phyloP scores from a whole-genome alignment of 75 land plant species.

The Picea sitchensis region DNA sequence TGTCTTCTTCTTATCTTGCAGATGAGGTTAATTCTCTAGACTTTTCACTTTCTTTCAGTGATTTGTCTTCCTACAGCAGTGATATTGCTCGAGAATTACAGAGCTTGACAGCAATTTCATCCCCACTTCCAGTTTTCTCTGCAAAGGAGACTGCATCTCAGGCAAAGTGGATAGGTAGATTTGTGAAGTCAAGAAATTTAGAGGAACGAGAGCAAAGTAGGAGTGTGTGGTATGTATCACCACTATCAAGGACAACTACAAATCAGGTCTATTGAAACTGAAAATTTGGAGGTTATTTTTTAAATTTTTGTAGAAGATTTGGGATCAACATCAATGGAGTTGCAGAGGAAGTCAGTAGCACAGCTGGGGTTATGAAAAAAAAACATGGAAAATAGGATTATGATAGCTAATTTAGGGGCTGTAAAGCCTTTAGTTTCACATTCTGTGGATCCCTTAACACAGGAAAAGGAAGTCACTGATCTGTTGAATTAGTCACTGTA shows the following conservation, averaged over 20 bases:
- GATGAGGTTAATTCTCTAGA: slow-evolving; percentile 6
- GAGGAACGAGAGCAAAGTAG: not conserved
- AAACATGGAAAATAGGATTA: slow-evolving; percentile 51
- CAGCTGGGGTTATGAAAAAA: slow-evolving; percentile 57
- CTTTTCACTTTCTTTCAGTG: slow-evolving; percentile 12
- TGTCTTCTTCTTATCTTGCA: not conserved
- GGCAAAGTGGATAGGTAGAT: slow-evolving; percentile 8
- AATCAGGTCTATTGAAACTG: not conserved
- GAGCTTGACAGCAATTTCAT: not conserved
- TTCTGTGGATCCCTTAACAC: slow-evolving; percentile 47
- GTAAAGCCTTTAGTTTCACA: slow-evolving; percentile 48
- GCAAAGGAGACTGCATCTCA: not conserved
- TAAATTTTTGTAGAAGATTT: slow-evolving; percentile 21
- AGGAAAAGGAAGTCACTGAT: slow-evolving; percentile 76
- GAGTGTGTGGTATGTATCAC: not conserved
- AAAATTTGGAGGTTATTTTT: slow-evolving; percentile 4
- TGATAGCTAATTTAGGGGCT: slow-evolving; percentile 66
- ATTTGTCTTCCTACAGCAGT: slow-evolving; percentile 8
- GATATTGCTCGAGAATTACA: slow-evolving; percentile 8
- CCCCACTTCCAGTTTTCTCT: not conserved
- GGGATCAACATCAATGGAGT: slow-evolving; percentile 21
- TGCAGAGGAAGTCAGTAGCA: slow-evolving; percentile 54
- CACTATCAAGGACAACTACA: too few species aligned
- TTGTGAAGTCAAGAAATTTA: slow-evolving; percentile 9
- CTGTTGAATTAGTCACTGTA: slow-evolving; percentile 76